These are phyloP conservation scores for Chrysanthemum makinoi DNA, from an alignment of 129 eudicot species.

Conservation along the genomic window DNA sequence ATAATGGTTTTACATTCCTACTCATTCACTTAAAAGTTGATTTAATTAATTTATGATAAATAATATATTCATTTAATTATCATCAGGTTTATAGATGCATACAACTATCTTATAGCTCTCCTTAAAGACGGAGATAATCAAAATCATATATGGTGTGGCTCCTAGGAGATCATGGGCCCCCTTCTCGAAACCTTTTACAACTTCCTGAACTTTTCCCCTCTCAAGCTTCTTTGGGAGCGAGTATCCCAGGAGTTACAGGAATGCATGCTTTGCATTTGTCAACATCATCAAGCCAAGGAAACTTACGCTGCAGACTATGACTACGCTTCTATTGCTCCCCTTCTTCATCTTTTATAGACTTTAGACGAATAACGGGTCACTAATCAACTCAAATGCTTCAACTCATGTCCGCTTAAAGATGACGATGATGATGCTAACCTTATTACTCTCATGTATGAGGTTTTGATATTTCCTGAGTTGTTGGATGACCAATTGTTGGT, in stretches of 20 bases:
- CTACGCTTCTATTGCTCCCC: slow-evolving; percentile 58
- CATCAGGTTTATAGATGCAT: slow-evolving; percentile 43
- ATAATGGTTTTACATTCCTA: too few relatives aligned
- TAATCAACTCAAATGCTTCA: slow-evolving; percentile 59
- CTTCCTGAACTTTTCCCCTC: too few relatives aligned
- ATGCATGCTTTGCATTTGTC: slow-evolving; percentile 84
- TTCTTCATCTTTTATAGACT: slow-evolving; percentile 57
- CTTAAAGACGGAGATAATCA: slow-evolving; percentile 55
- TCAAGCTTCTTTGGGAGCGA: too few relatives aligned
- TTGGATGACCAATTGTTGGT: too few relatives aligned
- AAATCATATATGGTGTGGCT: slow-evolving; percentile 64
- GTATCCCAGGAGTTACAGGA: not conserved
- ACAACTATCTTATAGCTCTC: slow-evolving; percentile 52
- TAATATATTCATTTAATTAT: too few relatives aligned
- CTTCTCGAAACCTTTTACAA: too few relatives aligned
- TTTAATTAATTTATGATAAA: too few relatives aligned
- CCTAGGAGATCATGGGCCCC: not conserved
- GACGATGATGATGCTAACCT: slow-evolving; percentile 34
- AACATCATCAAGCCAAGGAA: slow-evolving; percentile 89
- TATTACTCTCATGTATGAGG: slow-evolving; percentile 29
- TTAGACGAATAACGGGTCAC: slow-evolving; percentile 88
- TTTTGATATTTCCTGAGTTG: too few relatives aligned
- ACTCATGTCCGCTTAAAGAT: slow-evolving; percentile 44
- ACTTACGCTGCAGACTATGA: slow-evolving; percentile 75
- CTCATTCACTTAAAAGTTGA: too few relatives aligned